Evolutionary conservation across 2,329 filamentous ascomycete genomes (phyloP), one percentile per base, ranked within the genome.

Genomic region (Trichoderma citrinoviride): DNA sequence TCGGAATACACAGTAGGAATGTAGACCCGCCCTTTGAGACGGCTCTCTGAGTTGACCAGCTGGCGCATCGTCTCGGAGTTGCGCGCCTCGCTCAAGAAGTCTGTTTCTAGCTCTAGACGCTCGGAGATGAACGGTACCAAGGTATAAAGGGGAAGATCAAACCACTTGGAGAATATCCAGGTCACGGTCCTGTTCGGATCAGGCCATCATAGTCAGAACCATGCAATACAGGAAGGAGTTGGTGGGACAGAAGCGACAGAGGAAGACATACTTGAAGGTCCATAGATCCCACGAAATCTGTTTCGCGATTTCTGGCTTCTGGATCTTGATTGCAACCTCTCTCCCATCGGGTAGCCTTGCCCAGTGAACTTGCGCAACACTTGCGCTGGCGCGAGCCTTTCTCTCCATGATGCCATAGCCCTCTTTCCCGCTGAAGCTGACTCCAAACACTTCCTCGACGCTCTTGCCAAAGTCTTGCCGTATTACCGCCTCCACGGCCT

Each of bases 321-420:
- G 95, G 5, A 99, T 89, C 81, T 99, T 99, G 74, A 99, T 86
- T 2, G 95, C 95, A 23, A 98, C 91, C 80, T 97, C 93, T 54
- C 92, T 84, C 0, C 95, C 95, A 78, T 98, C 94, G 3, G 87
- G 79, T 64, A 98, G 77, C 66, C 89, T 83, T 7, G 95, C 95
- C 93, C 94, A 97, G 75, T 98, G 95, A 2, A 99, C 95, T 78
- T 98, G 95, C 1, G 95, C 95, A 8, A 99, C 94, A 75, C 92
- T 96, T 2, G 95, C 95, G 73, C 90, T 94, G 0, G 90, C 90
- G 66, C 89, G 75, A 7, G 86, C 86, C 64, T 78, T 81, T 46
- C 82, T 78, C 76, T 88, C 85, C 81, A 88, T 85, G 68, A 88
- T 62, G 71, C 90, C 82, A 82, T 86, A 75, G 80, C 91, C 77